phyloP scores from a whole-genome alignment of 805 yeast species.

The Candida succiphila region DNA sequence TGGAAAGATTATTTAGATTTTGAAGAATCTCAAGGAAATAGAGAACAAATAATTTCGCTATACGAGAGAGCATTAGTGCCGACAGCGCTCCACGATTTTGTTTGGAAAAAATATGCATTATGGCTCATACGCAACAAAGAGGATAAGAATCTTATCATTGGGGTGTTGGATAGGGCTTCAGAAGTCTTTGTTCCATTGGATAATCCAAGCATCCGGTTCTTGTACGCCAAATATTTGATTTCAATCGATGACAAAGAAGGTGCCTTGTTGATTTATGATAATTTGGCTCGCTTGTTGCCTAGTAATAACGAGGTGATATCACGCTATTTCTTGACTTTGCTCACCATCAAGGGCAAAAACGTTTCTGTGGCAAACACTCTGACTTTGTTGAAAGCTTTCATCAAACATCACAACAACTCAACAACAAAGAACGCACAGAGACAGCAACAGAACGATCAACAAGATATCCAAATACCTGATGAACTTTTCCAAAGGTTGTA shows the following conservation, averaged over 20 bases:
- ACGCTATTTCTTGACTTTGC: slow-evolving; percentile 8
- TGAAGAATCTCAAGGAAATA: slow-evolving; percentile 20
- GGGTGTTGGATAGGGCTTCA: slow-evolving; percentile 42
- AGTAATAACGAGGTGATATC: slow-evolving; percentile 7
- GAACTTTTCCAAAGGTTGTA: too few relatives aligned
- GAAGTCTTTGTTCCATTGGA: slow-evolving; percentile 24
- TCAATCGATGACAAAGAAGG: slow-evolving; percentile 9
- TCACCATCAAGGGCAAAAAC: slow-evolving; percentile 3
- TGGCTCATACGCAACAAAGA: slow-evolving; percentile 32
- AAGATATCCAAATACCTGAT: not conserved
- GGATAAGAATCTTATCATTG: slow-evolving; percentile 17
- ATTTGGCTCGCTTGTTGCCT: slow-evolving; percentile 8
- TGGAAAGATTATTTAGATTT: slow-evolving; percentile 61
- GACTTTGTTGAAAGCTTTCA: slow-evolving; percentile 7
- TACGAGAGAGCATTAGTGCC: slow-evolving; percentile 74
- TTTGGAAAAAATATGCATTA: slow-evolving; percentile 63
- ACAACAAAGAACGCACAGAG: not conserved
- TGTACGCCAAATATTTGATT: slow-evolving; percentile 19
- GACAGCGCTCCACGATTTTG: slow-evolving; percentile 41
- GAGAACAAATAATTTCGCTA: slow-evolving; percentile 29
- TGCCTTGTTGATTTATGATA: slow-evolving; percentile 11
- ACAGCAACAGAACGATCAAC: not conserved
- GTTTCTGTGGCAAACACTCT: slow-evolving; percentile 6
- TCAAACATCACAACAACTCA: too few relatives aligned
- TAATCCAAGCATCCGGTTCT: slow-evolving; percentile 14